phyloP scores from a whole-genome alignment of 2,329 filamentous ascomycete genomes.

The Metarhizium guizhouense region DNA sequence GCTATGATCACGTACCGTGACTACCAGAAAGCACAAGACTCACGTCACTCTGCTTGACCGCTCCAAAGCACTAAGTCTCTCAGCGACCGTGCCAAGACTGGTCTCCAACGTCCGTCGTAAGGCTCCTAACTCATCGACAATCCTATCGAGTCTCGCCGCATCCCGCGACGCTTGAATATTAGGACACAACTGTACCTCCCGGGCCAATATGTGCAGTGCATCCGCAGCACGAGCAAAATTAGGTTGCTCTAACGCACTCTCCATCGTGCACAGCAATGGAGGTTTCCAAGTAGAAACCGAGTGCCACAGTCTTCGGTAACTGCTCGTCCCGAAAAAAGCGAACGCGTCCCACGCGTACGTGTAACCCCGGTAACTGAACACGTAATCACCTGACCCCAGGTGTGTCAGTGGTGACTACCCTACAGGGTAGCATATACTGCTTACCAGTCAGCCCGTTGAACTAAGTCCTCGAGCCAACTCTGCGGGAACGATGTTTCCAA shows the following conservation, averaged over 20 bases:
- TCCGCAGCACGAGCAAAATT: background rate
- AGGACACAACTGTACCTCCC: background rate
- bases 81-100: background rate
- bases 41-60: background rate
- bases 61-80: background rate
- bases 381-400: background rate
- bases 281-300: no score
- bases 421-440: no score
- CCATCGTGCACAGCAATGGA: background rate
- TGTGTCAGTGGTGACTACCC: no score
- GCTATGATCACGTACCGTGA: background rate
- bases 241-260: background rate
- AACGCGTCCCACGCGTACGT: background rate
- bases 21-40: background rate
- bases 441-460: no score
- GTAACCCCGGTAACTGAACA: background rate
- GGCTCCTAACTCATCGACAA: background rate
- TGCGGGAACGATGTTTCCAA: no score
- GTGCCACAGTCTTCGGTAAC: background rate
- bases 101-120: background rate
- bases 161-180: background rate
- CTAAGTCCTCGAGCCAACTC: no score
- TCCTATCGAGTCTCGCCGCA: background rate
- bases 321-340: background rate
- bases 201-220: background rate